A percentile compares a stretch with the other conserved stretches of the same genome.
phyloP scores from a whole-genome alignment of 495 filamentous ascomycete genomes.

The Aspergillus affinis region DNA sequence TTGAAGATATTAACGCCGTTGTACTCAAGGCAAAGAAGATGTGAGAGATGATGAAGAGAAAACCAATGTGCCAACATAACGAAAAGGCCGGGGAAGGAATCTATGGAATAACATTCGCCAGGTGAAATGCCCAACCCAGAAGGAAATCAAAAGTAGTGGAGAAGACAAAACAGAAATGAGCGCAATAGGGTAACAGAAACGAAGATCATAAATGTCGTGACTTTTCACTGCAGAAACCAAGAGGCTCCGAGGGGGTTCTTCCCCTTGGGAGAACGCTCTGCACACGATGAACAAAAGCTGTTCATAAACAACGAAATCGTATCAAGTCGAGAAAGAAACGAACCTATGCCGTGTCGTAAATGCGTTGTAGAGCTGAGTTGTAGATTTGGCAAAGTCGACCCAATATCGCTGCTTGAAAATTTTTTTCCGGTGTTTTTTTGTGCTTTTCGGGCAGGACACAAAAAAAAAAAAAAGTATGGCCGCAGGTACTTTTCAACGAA shows the following conservation, averaged over 20 bases:
- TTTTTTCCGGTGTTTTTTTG: conserved; percentile 39
- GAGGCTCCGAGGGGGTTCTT: conserved; percentile 16
- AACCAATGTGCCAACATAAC: conserved; percentile 31
- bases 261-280: conserved; percentile 7
- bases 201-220: conserved; percentile 49
- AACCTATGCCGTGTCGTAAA: conserved; percentile 19
- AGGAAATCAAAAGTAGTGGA: conserved; percentile 11
- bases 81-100: conserved; percentile 30
- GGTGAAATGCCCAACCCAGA: conserved; percentile 34
- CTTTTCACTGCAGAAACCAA: conserved; percentile 29
- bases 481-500: conserved; percentile 40
- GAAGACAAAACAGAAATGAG: conserved; percentile 16
- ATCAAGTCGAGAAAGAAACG: conserved; percentile 15
- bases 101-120: conserved; percentile 34
- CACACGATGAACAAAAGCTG: conserved; percentile 20
- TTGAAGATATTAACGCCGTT: conserved; percentile 28
- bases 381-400: conserved; percentile 26
- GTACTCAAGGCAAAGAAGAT: conserved; percentile 16
- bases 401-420: conserved; percentile 36
- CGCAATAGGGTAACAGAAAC: conserved; percentile 15
- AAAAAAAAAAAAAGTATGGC: conserved; percentile 20
- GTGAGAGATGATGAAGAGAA: conserved; percentile 18
- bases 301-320: conserved; percentile 17
- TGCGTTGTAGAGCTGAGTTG: conserved; percentile 16
- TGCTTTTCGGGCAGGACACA: conserved; percentile 12